A percentile compares a stretch with the other conserved stretches of the same genome.
Evolutionary conservation across 1,284 basidiomycete genomes (phyloP).

Genomic region (Calocybe gambosa): DNA sequence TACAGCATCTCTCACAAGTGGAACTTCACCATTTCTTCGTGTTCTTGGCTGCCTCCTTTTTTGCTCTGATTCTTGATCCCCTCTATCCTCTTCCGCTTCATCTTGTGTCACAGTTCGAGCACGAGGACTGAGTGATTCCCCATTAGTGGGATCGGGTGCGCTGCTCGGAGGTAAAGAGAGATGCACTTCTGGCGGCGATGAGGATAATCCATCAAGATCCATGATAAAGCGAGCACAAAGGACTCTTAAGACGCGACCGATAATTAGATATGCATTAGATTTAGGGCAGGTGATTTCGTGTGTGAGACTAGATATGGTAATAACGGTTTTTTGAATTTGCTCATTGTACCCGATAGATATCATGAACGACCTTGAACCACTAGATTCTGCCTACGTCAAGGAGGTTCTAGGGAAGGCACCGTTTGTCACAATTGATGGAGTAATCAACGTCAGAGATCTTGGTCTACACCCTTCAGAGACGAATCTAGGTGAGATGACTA

Average conservation of each 20-base stretch:
- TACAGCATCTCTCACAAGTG: slow-evolving; percentile 85
- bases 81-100: slow-evolving; percentile 39
- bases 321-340: slow-evolving; percentile 4
- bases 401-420: slow-evolving; percentile 58
- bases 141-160: slow-evolving; percentile 46
- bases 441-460: slow-evolving; percentile 67
- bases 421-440: slow-evolving; percentile 61
- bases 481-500: slow-evolving; percentile 44
- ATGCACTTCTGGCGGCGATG: slow-evolving; percentile 29
- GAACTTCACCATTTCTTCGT: slow-evolving; percentile 60
- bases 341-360: slow-evolving; percentile 1
- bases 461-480: slow-evolving; percentile 50
- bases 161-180: slow-evolving; percentile 67
- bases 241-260: slow-evolving; percentile 24
- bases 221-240: slow-evolving; percentile 18
- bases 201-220: slow-evolving; percentile 32
- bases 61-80: slow-evolving; percentile 32
- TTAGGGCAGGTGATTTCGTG: slow-evolving; percentile 36
- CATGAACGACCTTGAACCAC: slow-evolving; percentile 48
- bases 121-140: slow-evolving; percentile 45
- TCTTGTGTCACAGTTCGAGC: slow-evolving; percentile 58
- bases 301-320: slow-evolving; percentile 16
- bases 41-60: slow-evolving; percentile 43
- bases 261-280: slow-evolving; percentile 22
- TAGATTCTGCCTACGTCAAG: slow-evolving; percentile 59